These are phyloP conservation scores for Silene uniflora DNA, from an alignment of 148 eudicot species.

Conservation along the genomic window DNA sequence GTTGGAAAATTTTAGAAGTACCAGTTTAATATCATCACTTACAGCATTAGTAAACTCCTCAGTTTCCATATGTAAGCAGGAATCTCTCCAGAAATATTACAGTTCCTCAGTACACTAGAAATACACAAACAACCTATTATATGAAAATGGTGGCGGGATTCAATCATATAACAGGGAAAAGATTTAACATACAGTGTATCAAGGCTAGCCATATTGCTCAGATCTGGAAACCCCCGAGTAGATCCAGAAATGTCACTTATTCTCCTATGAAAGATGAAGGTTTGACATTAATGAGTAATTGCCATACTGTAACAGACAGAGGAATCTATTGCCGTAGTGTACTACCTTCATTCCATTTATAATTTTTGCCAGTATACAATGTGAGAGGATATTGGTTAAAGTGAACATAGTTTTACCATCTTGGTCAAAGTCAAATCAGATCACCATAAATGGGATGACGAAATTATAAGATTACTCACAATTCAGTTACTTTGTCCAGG, in stretches of 20 bases:
- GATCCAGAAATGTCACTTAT: conserved; percentile 61
- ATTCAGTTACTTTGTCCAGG: conserved; percentile 36
- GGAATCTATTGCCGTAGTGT: background rate
- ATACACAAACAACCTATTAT: conserved; percentile 25
- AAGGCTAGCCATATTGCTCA: conserved; percentile 36
- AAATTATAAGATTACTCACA: conserved; percentile 45
- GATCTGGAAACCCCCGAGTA: conserved; percentile 42
- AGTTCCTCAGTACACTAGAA: conserved; percentile 60
- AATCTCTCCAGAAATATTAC: conserved; percentile 61
- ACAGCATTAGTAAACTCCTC: conserved; percentile 43
- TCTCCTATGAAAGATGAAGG: conserved; percentile 46
- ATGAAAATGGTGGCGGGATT: background rate
- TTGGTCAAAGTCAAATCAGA: background rate
- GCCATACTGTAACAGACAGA: conserved; percentile 1
- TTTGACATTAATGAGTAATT: background rate
- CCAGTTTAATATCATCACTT: conserved; percentile 28
- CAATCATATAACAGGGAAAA: background rate
- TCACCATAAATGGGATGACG: background rate
- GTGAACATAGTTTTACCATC: background rate
- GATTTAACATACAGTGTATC: conserved; percentile 34
- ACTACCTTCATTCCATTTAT: background rate
- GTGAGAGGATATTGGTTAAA: background rate
- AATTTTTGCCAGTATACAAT: background rate
- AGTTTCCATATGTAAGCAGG: conserved; percentile 56
- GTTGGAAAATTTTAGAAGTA: background rate